Evolutionary conservation across 2,329 filamentous ascomycete species (phyloP).

Genomic region (Metarhizium brunneum): DNA sequence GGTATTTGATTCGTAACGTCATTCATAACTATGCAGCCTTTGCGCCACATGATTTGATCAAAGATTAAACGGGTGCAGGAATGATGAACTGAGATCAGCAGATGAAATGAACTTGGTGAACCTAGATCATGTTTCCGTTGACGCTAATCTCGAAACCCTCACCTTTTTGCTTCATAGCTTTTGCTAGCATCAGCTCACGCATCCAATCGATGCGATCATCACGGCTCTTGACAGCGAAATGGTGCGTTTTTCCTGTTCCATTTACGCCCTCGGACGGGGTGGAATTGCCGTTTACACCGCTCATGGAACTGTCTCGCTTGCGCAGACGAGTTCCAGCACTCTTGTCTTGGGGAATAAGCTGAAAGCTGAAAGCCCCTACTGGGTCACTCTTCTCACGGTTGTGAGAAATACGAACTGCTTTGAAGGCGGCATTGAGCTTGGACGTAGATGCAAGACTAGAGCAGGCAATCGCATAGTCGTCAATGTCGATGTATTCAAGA

Average conservation of each 20-base stretch:
- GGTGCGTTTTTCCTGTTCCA: conserved; percentile 73
- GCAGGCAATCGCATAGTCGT: conserved; percentile 83
- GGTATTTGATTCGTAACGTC: too few relatives aligned
- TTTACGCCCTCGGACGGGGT: conserved; percentile 38
- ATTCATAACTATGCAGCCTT: background rate
- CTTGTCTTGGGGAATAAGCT: conserved; percentile 65
- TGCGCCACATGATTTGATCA: background rate
- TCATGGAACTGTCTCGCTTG: conserved; percentile 41
- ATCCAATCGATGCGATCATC: conserved; percentile 97
- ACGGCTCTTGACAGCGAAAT: conserved; percentile 80
- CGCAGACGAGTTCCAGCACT: conserved; percentile 40
- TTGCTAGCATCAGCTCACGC: conserved; percentile 85
- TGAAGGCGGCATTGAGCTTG: conserved; percentile 83
- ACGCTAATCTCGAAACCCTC: conserved; percentile 76
- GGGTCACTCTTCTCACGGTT: conserved; percentile 44
- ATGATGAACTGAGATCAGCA: background rate
- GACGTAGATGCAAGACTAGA: conserved; percentile 63
- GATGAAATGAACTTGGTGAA: background rate
- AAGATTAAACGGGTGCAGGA: background rate
- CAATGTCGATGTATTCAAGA: conserved; percentile 75
- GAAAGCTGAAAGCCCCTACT: conserved; percentile 69
- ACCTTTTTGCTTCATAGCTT: conserved; percentile 75
- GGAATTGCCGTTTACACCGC: conserved; percentile 18
- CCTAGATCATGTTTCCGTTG: conserved; percentile 64
- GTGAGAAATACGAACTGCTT: conserved; percentile 59